Conservation (phyloP, 2,329 filamentous ascomycete genomes). For the Blumeriella jaapii region DNA sequence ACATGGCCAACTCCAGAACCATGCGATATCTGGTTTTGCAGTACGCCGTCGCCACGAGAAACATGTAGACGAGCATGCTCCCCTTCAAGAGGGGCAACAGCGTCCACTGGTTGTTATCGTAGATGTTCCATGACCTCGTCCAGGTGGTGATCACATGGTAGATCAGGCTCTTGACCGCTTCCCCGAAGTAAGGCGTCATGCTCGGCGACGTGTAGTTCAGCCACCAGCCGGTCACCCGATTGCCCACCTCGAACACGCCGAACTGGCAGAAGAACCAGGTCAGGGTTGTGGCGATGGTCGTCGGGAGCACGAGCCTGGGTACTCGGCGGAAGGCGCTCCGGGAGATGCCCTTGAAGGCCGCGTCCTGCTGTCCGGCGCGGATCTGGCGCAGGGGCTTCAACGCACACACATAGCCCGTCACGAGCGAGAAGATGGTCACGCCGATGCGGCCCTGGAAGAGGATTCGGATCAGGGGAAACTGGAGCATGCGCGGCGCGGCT, state of each 20-base stretch:
- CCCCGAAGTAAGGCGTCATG: conserved; percentile 30
- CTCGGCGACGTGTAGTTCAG: conserved; percentile 38
- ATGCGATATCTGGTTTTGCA: conserved; percentile 39
- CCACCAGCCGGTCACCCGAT: conserved; percentile 48
- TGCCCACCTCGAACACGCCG: conserved; percentile 44
- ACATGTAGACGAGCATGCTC: conserved; percentile 42
- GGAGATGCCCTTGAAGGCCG: conserved; percentile 41
- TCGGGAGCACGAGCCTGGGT: conserved; percentile 46
- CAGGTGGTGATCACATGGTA: conserved; percentile 39
- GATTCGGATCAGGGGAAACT: conserved; percentile 47
- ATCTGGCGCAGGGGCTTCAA: conserved; percentile 47
- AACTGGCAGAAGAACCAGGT: conserved; percentile 45
- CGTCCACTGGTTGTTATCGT: conserved; percentile 49
- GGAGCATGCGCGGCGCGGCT: conserved; percentile 37
- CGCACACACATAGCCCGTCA: conserved; percentile 53
- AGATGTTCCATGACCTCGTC: conserved; percentile 37
- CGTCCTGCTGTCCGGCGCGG: conserved; percentile 40
- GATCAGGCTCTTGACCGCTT: conserved; percentile 34
- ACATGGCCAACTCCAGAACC: conserved; percentile 34
- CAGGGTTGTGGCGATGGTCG: conserved; percentile 40
- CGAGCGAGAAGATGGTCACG: conserved; percentile 54
- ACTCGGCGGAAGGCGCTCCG: conserved; percentile 47
- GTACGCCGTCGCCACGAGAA: conserved; percentile 39
- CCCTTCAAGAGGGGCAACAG: conserved; percentile 42
- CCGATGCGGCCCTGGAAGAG: conserved; percentile 50